Evolutionary conservation across 164 flowering plant species (phyloP).

Genomic region (Nymphaea colorata): DNA sequence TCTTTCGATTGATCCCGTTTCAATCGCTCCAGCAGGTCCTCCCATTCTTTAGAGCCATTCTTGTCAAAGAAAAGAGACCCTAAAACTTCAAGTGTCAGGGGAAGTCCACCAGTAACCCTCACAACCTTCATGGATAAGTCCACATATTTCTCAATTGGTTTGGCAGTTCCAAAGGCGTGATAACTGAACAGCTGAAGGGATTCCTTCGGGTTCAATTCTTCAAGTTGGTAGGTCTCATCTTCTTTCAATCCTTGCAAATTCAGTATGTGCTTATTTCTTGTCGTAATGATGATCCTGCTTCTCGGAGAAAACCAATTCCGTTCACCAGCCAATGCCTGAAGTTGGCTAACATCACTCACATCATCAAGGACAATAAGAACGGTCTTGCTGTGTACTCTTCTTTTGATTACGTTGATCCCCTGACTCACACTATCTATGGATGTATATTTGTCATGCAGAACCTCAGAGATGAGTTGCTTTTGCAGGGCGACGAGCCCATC

Average conservation of each 20-base stretch:
- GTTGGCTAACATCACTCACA: neutral
- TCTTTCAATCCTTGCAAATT: neutral
- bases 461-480: slow-evolving; percentile 2
- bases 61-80: neutral
- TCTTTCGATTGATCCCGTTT: neutral
- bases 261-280: neutral
- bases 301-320: neutral
- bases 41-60: neutral
- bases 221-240: neutral
- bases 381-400: neutral
- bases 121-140: neutral
- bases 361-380: neutral
- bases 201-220: neutral
- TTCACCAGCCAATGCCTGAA: neutral
- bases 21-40: neutral
- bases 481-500: slow-evolving; percentile 4
- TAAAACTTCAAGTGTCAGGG: neutral
- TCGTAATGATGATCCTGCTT: neutral
- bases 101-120: neutral
- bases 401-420: neutral
- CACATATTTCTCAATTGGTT: neutral
- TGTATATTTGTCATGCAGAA: neutral
- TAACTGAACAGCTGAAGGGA: neutral
- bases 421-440: neutral
- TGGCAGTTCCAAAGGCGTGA: neutral